These are phyloP conservation scores for Leccinum subgranulosum DNA, from an alignment of 768 basidiomycete species.

Conservation along the genomic window DNA sequence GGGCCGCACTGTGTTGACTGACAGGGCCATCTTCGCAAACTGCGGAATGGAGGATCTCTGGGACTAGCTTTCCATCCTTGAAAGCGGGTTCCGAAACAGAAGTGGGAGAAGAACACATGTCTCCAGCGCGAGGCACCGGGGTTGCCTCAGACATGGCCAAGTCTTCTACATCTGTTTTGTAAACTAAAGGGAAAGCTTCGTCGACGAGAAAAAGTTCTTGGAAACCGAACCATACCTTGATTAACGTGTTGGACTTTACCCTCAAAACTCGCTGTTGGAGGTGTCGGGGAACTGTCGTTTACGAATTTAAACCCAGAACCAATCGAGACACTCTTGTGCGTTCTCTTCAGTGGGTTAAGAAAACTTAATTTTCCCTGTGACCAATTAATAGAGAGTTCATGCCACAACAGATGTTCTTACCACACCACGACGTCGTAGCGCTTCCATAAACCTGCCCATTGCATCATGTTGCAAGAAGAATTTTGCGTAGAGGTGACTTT, in stretches of 20 bases:
- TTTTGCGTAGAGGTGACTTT: conserved; percentile 26
- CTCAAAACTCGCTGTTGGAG: conserved; percentile 29
- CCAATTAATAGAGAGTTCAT: not conserved
- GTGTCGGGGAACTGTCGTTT: conserved; percentile 19
- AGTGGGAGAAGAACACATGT: not conserved
- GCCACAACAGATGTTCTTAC: conserved; percentile 31
- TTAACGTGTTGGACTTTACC: conserved; percentile 31
- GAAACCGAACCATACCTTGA: conserved; percentile 16
- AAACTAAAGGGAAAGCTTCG: conserved; percentile 17
- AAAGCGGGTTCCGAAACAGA: not conserved
- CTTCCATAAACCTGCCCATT: conserved; percentile 38
- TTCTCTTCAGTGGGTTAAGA: conserved; percentile 19
- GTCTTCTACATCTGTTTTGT: conserved; percentile 27
- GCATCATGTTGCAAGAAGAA: conserved; percentile 38
- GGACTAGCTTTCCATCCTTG: not conserved
- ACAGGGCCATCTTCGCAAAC: not conserved
- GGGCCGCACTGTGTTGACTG: not conserved
- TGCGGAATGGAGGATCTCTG: not conserved
- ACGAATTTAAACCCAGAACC: conserved; percentile 25
- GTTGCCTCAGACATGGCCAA: not conserved
- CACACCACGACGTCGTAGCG: conserved; percentile 44
- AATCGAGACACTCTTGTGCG: conserved; percentile 23
- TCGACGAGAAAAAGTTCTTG: not conserved
- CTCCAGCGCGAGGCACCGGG: not conserved
- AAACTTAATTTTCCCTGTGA: conserved; percentile 31